phyloP scores from a whole-genome alignment of 331 rosid genomes.

The Phaseolus coccineus region DNA sequence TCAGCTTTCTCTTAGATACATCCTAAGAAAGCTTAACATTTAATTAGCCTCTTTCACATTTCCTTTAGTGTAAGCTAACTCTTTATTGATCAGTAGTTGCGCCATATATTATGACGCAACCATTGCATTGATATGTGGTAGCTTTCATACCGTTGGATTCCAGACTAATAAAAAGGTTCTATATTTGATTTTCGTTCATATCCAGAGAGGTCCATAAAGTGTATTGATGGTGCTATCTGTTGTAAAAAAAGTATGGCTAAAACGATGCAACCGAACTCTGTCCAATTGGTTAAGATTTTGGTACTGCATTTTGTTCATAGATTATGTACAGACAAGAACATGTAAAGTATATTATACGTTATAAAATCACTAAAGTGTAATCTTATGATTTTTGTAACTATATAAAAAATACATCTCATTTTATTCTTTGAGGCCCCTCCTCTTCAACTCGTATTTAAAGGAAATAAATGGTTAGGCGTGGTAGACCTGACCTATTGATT shows the following conservation, averaged over 20 bases:
- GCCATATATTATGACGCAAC: constrained; percentile 41
- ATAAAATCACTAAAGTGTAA: neutral
- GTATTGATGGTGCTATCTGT: constrained; percentile 38
- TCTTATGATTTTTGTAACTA: neutral
- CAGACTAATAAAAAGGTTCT: constrained; percentile 4
- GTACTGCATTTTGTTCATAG: neutral
- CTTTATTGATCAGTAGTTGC: constrained; percentile 44
- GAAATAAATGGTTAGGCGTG: constrained; percentile 10
- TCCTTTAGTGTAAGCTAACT: constrained; percentile 36
- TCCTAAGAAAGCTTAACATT: constrained; percentile 33
- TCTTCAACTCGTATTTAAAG: neutral
- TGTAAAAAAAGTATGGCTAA: constrained; percentile 33
- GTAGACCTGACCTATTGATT: constrained; percentile 11
- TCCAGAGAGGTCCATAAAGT: constrained; percentile 45
- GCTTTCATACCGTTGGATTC: constrained; percentile 37
- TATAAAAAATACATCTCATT: too few species aligned
- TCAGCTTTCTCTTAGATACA: neutral
- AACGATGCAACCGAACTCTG: constrained; percentile 13
- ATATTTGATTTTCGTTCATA: constrained; percentile 32
- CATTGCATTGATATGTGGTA: constrained; percentile 41
- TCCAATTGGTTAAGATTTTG: neutral
- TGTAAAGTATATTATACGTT: neutral
- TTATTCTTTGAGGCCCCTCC: neutral
- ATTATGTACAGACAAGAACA: neutral
- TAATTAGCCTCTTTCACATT: constrained; percentile 33